Conservation (phyloP, 257 asterid genomes). For the Rubia yunnanensis region DNA sequence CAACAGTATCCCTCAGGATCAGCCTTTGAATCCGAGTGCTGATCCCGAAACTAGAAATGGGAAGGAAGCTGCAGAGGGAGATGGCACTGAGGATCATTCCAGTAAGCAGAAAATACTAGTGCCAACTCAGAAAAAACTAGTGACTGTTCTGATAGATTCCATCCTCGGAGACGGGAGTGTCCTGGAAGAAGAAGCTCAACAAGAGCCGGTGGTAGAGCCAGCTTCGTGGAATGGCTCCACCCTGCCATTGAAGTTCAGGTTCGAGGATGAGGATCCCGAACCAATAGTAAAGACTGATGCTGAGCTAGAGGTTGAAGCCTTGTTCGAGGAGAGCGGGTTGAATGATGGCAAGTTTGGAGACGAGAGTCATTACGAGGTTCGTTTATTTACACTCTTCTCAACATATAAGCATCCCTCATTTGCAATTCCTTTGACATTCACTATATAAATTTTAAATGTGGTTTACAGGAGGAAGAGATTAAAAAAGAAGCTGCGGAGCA, state of each 20-base stretch:
- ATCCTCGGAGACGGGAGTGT: neutral
- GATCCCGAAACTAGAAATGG: neutral
- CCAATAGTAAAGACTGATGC: conserved; percentile 26
- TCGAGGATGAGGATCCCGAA: conserved; percentile 34
- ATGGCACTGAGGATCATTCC: neutral
- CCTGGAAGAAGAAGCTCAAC: neutral
- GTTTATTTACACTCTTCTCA: neutral
- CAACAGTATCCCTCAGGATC: neutral
- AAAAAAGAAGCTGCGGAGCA: neutral
- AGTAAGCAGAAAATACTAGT: neutral
- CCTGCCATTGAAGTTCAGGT: conserved; percentile 35
- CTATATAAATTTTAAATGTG: neutral
- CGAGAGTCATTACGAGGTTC: neutral
- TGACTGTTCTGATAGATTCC: neutral
- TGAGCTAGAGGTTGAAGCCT: conserved; percentile 23
- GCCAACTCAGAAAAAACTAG: neutral
- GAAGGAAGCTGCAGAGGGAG: neutral
- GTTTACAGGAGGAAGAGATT: neutral
- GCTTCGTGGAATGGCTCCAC: neutral
- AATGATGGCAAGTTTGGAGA: neutral
- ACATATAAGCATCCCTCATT: neutral
- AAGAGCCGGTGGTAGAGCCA: neutral
- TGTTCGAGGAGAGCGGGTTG: conserved; percentile 20
- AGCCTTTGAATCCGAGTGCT: neutral
- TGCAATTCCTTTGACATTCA: neutral